These are phyloP conservation scores for Ochromonadaceae sp. DNA, from an alignment of 352 stramenopile species.

Conservation along the genomic window DNA sequence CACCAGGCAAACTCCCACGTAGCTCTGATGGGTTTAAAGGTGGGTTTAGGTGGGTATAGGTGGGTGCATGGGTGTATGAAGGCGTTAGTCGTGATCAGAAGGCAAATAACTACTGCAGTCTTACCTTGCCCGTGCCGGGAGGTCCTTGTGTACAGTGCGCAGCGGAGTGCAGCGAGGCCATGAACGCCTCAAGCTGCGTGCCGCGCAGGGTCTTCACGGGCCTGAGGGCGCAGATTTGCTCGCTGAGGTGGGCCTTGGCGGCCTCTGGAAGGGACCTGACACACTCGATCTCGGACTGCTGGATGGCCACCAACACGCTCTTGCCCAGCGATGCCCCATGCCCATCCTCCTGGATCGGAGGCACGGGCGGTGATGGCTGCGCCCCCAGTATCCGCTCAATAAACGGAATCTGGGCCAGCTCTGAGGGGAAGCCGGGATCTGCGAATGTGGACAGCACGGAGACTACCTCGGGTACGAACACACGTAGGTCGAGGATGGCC, in stretches of 20 bases:
- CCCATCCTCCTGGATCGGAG: too few species aligned
- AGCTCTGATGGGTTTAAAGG: too few species aligned
- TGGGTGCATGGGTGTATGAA: background rate
- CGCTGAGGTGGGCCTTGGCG: background rate
- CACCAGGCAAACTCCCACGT: conserved; percentile 15
- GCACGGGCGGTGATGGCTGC: too few species aligned
- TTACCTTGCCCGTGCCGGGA: conserved; percentile 15
- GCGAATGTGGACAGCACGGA: conserved; percentile 5
- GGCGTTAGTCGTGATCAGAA: background rate
- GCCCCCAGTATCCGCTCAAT: background rate
- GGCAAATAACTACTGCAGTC: background rate
- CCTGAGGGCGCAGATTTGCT: background rate
- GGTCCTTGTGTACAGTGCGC: conserved; percentile 15
- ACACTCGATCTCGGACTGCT: background rate
- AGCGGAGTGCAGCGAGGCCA: background rate
- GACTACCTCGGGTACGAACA: conserved; percentile 15
- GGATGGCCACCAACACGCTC: too few species aligned
- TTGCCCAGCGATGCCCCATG: too few species aligned
- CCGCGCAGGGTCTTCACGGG: background rate
- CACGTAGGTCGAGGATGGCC: background rate
- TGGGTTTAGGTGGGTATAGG: too few species aligned
- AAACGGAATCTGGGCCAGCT: background rate
- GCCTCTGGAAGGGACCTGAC: background rate
- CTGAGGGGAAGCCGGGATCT: background rate
- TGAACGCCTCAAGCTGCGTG: conserved; percentile 1